These are phyloP conservation scores for Candida sithepensis DNA, from an alignment of 805 yeast genomes.

Conservation along the genomic window DNA sequence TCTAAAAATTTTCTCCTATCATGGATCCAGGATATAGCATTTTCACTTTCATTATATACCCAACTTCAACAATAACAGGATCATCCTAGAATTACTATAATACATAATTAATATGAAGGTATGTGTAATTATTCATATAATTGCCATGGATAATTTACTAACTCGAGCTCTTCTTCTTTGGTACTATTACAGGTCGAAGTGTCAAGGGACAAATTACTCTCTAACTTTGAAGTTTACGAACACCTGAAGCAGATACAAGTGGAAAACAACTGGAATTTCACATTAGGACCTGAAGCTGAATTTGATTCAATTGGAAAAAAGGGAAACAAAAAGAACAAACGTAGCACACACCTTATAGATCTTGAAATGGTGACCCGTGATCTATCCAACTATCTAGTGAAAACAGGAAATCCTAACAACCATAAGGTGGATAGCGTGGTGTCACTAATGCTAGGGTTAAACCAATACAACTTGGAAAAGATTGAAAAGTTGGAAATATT, in stretches of 20 bases:
- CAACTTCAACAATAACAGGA: no score
- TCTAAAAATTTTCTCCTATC: no score
- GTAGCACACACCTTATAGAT: slow-evolving; percentile 36
- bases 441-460: slow-evolving; percentile 39
- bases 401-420: slow-evolving; percentile 33
- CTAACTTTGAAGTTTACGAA: slow-evolving; percentile 61
- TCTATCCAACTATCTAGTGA: slow-evolving; percentile 38
- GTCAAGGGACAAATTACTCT: slow-evolving; percentile 53
- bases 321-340: slow-evolving; percentile 29
- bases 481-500: slow-evolving; percentile 82
- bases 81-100: no score
- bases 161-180: not conserved
- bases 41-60: no score
- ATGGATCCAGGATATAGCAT: no score
- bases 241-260: slow-evolving; percentile 49
- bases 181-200: slow-evolving; percentile 36
- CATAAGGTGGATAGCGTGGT: slow-evolving; percentile 28
- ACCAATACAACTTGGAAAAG: slow-evolving; percentile 61
- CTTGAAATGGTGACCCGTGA: slow-evolving; percentile 50
- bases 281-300: slow-evolving; percentile 18
- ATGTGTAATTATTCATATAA: no score
- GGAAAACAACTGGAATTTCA: slow-evolving; percentile 45
- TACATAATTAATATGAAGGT: no score
- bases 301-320: slow-evolving; percentile 16
- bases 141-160: not conserved